Conservation (phyloP, 2,329 filamentous ascomycete genomes). For the Hymenoscyphus repandus region DNA sequence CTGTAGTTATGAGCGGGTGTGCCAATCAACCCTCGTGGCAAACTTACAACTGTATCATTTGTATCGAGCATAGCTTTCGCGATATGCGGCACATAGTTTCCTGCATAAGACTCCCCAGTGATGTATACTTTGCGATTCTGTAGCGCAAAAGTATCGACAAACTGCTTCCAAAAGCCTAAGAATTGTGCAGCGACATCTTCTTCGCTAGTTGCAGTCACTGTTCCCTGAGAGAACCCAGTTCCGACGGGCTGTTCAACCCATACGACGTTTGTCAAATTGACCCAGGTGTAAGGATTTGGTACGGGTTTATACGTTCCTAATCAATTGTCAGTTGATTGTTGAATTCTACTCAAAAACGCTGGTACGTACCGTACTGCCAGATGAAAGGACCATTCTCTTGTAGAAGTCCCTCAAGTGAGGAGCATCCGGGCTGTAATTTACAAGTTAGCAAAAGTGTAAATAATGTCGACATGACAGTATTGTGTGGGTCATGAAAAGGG, state of each 20-base stretch:
- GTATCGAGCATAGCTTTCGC: conserved; percentile 62
- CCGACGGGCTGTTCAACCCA: conserved; percentile 31
- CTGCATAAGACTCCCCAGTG: conserved; percentile 42
- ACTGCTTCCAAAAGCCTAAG: conserved; percentile 74
- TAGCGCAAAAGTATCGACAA: conserved; percentile 64
- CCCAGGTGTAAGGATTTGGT: conserved; percentile 27
- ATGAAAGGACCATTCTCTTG: conserved; percentile 73
- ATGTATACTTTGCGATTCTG: conserved; percentile 67
- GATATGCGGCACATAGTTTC: conserved; percentile 12
- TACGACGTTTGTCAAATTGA: conserved; percentile 28
- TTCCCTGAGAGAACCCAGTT: conserved; percentile 31
- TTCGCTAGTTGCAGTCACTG: conserved; percentile 57
- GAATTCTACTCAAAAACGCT: not conserved
- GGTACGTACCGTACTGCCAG: conserved; percentile 65
- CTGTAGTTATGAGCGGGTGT: conserved; percentile 32
- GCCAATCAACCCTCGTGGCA: not conserved
- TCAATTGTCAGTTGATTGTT: not conserved
- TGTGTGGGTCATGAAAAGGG: not conserved
- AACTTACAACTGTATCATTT: conserved; percentile 35
- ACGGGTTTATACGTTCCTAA: conserved; percentile 42
- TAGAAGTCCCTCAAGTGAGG: conserved; percentile 62
- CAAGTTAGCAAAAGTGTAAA: conserved; percentile 5
- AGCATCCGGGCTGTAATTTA: conserved; percentile 45
- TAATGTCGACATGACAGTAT: no score
- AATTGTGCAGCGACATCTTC: conserved; percentile 67